Percentiles rank a stretch among this genome's conserved stretches.
phyloP scores from a whole-genome alignment of 1,139 yeast species.

The Yamadazyma spencermartinsiae region DNA sequence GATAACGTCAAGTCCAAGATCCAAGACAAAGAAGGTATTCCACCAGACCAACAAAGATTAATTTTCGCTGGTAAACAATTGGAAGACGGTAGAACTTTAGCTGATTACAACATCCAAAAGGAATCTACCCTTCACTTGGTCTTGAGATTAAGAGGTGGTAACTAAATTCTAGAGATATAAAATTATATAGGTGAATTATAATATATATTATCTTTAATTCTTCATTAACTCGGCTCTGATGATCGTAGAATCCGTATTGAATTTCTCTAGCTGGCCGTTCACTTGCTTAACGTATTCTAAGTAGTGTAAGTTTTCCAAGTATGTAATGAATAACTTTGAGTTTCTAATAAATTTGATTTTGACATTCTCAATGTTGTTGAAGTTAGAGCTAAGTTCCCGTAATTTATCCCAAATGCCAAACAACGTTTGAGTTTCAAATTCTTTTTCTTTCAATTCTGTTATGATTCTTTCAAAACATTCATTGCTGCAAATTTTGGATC shows the following conservation, averaged over 20 bases:
- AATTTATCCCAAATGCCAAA: conserved; percentile 26
- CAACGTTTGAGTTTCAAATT: conserved; percentile 15
- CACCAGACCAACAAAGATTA: conserved; percentile 56
- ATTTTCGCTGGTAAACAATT: conserved; percentile 62
- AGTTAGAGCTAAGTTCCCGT: conserved; percentile 33
- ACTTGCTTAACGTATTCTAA: conserved; percentile 17
- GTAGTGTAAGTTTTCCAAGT: conserved; percentile 17
- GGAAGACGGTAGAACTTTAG: conserved; percentile 67
- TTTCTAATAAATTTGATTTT: conserved; percentile 48
- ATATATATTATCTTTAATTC: conserved; percentile 2
- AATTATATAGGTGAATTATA: conserved; percentile 2
- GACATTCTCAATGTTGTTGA: conserved; percentile 61
- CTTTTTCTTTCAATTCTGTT: conserved; percentile 12
- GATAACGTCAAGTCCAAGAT: conserved; percentile 61
- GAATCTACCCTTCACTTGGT: conserved; percentile 62
- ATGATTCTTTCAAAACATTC: conserved; percentile 31
- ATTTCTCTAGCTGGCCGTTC: conserved; percentile 24
- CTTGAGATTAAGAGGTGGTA: conserved; percentile 67
- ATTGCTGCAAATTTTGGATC: conserved; percentile 48
- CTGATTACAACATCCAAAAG: conserved; percentile 68
- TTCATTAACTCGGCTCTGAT: conserved; percentile 28
- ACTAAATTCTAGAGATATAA: conserved; percentile 3
- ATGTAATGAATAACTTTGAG: conserved; percentile 22
- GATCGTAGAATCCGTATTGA: conserved; percentile 34
- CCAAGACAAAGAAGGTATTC: conserved; percentile 55